These are phyloP conservation scores for Zoysia pacifica DNA, from an alignment of 176 grass and related monocot genomes.

Conservation along the genomic window DNA sequence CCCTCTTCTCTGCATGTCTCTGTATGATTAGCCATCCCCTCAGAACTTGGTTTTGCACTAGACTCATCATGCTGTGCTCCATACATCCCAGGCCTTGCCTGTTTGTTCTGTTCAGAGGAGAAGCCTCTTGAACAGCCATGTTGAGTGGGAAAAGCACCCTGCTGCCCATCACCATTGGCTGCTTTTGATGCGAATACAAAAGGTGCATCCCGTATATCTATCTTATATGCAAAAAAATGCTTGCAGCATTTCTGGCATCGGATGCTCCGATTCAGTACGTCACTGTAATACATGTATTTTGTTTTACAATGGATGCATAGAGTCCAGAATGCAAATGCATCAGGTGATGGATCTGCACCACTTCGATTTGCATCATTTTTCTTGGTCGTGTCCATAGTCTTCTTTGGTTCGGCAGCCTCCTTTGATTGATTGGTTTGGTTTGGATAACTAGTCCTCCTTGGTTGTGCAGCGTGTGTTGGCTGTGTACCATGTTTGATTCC, in stretches of 20 bases:
- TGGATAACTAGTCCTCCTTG: background rate
- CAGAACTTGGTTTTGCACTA: conserved; percentile 24
- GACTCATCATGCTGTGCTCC: conserved; percentile 20
- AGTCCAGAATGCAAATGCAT: conserved; percentile 65
- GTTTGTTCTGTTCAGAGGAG: conserved; percentile 27
- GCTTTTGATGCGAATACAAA: conserved; percentile 32
- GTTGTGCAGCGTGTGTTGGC: background rate
- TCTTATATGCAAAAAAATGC: conserved; percentile 50
- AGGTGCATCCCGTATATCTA: conserved; percentile 36
- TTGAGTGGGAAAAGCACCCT: conserved; percentile 37
- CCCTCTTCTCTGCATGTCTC: conserved; percentile 11
- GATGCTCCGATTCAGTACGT: conserved; percentile 45
- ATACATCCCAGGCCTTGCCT: conserved; percentile 16
- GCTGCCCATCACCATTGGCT: conserved; percentile 34
- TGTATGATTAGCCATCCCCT: conserved; percentile 29
- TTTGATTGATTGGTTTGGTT: conserved; percentile 23
- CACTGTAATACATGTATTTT: conserved; percentile 53
- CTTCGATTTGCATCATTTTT: conserved; percentile 35
- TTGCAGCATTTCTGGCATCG: conserved; percentile 56
- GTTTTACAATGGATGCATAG: conserved; percentile 55
- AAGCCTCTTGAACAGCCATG: conserved; percentile 26
- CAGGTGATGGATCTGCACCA: conserved; percentile 43
- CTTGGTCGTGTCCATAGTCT: conserved; percentile 19
- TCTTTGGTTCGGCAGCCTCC: conserved; percentile 25
- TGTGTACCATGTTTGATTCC: background rate